Percentiles rank a stretch among this genome's conserved stretches.
Conservation (phyloP, 2,329 filamentous ascomycete genomes). For the Claviceps sp. region DNA sequence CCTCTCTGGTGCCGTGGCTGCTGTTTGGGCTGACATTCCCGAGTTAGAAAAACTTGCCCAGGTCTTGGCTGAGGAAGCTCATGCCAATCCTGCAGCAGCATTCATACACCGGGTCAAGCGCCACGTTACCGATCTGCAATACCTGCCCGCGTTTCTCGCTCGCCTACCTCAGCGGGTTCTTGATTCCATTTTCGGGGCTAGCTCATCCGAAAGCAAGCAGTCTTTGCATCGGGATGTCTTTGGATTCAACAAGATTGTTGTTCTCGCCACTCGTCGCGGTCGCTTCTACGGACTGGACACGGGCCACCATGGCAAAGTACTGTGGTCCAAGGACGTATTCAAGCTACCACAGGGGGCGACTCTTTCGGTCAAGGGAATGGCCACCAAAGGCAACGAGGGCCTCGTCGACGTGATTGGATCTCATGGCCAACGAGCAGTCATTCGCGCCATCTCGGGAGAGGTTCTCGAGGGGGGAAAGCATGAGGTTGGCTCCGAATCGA, state of each 20-base stretch:
- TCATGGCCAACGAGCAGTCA: slow-evolving; percentile 47
- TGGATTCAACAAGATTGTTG: slow-evolving; percentile 74
- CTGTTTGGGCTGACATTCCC: slow-evolving; percentile 66
- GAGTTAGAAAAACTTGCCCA: slow-evolving; percentile 62
- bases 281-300: slow-evolving; percentile 70
- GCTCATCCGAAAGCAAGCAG: slow-evolving; percentile 27
- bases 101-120: slow-evolving; percentile 78
- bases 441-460: slow-evolving; percentile 40
- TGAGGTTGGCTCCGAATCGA: not conserved
- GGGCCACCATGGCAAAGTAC: slow-evolving; percentile 55
- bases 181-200: slow-evolving; percentile 47
- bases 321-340: slow-evolving; percentile 60
- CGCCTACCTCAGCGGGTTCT: slow-evolving; percentile 56
- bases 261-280: slow-evolving; percentile 68
- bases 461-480: slow-evolving; percentile 12
- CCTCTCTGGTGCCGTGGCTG: slow-evolving; percentile 65
- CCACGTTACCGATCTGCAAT: slow-evolving; percentile 64
- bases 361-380: slow-evolving; percentile 57
- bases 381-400: slow-evolving; percentile 43
- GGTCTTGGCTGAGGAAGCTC: slow-evolving; percentile 73
- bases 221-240: slow-evolving; percentile 58
- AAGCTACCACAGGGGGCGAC: slow-evolving; percentile 38
- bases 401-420: slow-evolving; percentile 44
- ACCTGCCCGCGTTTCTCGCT: slow-evolving; percentile 61
- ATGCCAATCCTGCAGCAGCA: slow-evolving; percentile 66